Base-by-base conservation (phyloP, 805 yeast genomes). In the Wickerhamomyces chaumierensis region DNA sequence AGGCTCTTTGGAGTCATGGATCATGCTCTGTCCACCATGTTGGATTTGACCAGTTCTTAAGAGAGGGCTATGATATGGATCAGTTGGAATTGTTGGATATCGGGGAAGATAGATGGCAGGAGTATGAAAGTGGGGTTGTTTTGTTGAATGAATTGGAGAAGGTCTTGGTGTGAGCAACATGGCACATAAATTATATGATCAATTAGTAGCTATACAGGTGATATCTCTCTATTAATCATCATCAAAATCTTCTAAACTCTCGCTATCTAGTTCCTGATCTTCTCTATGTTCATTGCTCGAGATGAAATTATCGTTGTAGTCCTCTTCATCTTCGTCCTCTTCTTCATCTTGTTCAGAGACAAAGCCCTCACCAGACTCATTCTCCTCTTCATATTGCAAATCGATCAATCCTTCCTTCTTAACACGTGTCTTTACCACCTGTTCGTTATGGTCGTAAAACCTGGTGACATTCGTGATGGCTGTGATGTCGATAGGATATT, bases 1-100 rank as follows among this genome's bases (percentile, higher is more conserved):
- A 83, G 54, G 90, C 95, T 1, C 64, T 78, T 36, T 86, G 94
- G 94, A 72, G 84, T 21, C 23, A 21, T 21, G 9, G 9, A 21
- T 21, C n/a, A n/a, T 31, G 38, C 40, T 18, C 45, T 50, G 16
- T 48, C 5, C 5, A 14, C 48, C 9, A 48, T 5, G 47, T 45
- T 2, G 47, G 45, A 2, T 73, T 68, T 60, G 69, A 61, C 57
- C 50, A 63, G 40, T 64, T 79, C 65, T 53, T 68, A 48, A 62
- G 49, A 53, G 60, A 53, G 40, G 69, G 59, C 17, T 75, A 73
- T 48, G 63, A 73, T 36, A 70, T 74, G 68, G 55, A 59, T 7
- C 65, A 62, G 13, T 35, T 58, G 34, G 58, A 58, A 25, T 39
- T 40, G 19, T 35, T 62, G 8, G 47, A 52, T 11, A 38, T 52